A percentile compares a stretch with the other conserved stretches of the same genome.
phyloP scores from a whole-genome alignment of 441 rosid species.

The Erodium texanum region DNA sequence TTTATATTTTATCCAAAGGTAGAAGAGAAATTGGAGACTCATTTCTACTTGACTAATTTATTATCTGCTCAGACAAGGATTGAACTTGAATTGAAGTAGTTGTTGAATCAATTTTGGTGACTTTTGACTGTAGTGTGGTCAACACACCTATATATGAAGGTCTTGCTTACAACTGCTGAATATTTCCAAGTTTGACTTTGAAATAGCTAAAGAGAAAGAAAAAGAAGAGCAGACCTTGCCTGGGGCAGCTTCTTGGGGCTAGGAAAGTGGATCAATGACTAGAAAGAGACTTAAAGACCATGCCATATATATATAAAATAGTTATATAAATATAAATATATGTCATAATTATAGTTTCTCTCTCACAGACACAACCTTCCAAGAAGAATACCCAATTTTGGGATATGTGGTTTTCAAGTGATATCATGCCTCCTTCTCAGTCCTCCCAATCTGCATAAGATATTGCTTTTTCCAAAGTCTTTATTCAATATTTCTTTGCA shows the following conservation, averaged over 20 bases:
- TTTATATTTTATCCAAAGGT: not conserved
- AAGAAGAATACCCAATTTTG: not conserved
- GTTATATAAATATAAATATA: too few relatives aligned
- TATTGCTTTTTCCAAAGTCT: constrained; percentile 16
- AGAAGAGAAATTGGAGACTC: not conserved
- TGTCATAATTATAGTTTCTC: too few relatives aligned
- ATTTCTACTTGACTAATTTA: not conserved
- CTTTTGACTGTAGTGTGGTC: constrained; percentile 1
- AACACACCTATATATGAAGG: not conserved
- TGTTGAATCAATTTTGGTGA: not conserved
- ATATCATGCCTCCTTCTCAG: too few relatives aligned
- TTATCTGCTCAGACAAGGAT: too few relatives aligned
- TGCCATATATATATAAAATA: not conserved
- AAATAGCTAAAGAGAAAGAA: not conserved
- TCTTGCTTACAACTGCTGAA: not conserved
- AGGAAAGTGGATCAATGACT: not conserved
- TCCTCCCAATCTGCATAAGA: too few relatives aligned
- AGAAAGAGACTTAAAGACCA: not conserved
- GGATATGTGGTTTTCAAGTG: constrained; percentile 18
- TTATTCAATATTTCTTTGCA: constrained; percentile 13
- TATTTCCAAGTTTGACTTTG: not conserved
- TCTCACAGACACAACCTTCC: too few relatives aligned
- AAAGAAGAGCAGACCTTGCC: not conserved
- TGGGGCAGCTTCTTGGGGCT: not conserved
- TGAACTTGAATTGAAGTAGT: not conserved